Evolutionary conservation across 768 basidiomycete genomes (phyloP).

Genomic region (Mycena chlorophos): DNA sequence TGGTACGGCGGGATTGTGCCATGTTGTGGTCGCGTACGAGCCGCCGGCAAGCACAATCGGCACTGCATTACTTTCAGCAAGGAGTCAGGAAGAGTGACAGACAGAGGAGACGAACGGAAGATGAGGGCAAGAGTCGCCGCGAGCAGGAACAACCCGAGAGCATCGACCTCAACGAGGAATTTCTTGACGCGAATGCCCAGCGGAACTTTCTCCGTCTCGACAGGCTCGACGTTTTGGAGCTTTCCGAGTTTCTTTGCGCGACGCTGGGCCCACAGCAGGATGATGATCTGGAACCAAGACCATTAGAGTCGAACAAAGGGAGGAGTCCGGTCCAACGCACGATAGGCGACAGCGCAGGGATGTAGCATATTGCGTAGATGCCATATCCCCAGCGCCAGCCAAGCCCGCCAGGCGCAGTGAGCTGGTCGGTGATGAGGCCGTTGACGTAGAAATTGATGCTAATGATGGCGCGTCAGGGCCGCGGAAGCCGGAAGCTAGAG

Average conservation of each 20-base stretch:
- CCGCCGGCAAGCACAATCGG: constrained; percentile 34
- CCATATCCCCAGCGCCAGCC: constrained; percentile 45
- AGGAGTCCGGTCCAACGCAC: constrained; percentile 8
- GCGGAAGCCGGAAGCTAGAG: constrained; percentile 40
- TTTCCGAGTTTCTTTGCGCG: constrained; percentile 34
- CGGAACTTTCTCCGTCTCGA: neutral
- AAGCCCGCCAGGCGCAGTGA: constrained; percentile 39
- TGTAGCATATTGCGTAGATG: constrained; percentile 26
- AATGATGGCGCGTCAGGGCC: constrained; percentile 36
- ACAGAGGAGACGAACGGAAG: constrained; percentile 7
- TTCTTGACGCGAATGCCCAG: constrained; percentile 4
- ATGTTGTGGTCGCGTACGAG: constrained; percentile 19
- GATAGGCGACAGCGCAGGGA: constrained; percentile 8
- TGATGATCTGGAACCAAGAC: constrained; percentile 33
- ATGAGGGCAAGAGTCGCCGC: constrained; percentile 24
- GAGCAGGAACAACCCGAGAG: constrained; percentile 39
- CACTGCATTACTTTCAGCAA: constrained; percentile 19
- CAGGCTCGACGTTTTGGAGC: constrained; percentile 4
- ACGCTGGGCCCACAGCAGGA: constrained; percentile 39
- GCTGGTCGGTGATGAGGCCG: constrained; percentile 38
- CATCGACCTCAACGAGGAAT: constrained; percentile 32
- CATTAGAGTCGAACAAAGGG: constrained; percentile 29
- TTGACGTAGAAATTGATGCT: constrained; percentile 34
- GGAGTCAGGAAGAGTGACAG: constrained; percentile 35
- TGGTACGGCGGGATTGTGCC: constrained; percentile 30